Evolutionary conservation across 2,329 filamentous ascomycete species (phyloP), one percentile per base, ranked within the genome.

Genomic region (Taxawa tesnikishii): DNA sequence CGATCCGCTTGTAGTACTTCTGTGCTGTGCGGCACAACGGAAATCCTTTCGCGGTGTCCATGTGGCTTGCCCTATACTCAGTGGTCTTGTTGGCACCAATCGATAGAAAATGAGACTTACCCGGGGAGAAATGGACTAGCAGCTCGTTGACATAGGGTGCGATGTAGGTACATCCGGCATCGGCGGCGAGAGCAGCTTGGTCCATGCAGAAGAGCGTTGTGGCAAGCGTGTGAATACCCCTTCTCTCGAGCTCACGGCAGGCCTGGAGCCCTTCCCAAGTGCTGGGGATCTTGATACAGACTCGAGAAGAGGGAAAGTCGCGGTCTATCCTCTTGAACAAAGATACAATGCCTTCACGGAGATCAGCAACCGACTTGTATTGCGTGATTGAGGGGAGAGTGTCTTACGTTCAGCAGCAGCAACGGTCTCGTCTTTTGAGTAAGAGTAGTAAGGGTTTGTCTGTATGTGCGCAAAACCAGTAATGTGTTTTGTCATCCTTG

Each of bases 121-220:
- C 32, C 32, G 12, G 34, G 25, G 3, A 42, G n/a, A 44, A 44
- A 43, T 78, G 73, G 4, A 75, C 74, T 40, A 67, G 68, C 25
- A 79, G 54, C 41, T 78, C 73, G 44, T 79, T 77, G 17, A 79
- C 69, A 39, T 77, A 65, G 0, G 75, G 75, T 0, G 74, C 71
- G 26, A 79, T 70, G 43, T 77, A 79, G 1, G 64, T 65, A 42
- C 73, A 78, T 4, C 63, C 60, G 0, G 63, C 68, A 30, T 73
- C 65, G 1, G 62, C 67, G 0, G 75, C 74, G 2, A 76, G 54
- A 2, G 60, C 59, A 0, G 72, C 74, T 46, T 79, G 75, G 25
- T 70, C 60, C 43, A 76, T 61, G 26, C 67, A 69, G 43, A 79
- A 79, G 29, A 80, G 55, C 2, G 71, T 75, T 0, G 75, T 79